Conservation (phyloP, 345 rosid genomes). For the Microcos paniculata region DNA sequence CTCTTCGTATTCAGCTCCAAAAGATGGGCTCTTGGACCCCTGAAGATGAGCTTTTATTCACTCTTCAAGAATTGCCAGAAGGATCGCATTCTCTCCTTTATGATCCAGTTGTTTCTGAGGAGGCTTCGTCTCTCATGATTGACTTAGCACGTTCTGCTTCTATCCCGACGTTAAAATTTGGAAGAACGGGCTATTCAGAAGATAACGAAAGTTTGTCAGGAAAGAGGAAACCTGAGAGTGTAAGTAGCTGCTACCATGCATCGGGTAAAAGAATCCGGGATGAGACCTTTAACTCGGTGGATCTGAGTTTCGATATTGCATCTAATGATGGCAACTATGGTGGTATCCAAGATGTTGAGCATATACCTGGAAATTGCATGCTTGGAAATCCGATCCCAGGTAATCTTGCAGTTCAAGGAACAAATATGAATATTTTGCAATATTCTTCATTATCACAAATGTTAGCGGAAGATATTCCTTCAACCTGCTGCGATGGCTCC, state of each 20-base stretch:
- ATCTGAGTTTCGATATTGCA: conserved; percentile 48
- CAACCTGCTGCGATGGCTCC: conserved; percentile 12
- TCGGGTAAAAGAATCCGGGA: conserved; percentile 66
- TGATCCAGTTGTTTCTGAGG: conserved; percentile 56
- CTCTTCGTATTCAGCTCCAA: no score
- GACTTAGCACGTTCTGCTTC: conserved; percentile 53
- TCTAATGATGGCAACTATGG: conserved; percentile 41
- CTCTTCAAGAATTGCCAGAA: conserved; percentile 53
- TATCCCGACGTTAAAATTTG: conserved; percentile 41
- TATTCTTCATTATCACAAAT: conserved; percentile 48
- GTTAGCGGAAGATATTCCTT: conserved; percentile 31
- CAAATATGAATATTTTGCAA: conserved; percentile 55
- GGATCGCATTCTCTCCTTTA: conserved; percentile 78
- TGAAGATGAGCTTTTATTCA: conserved; percentile 67
- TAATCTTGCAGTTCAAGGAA: conserved; percentile 58
- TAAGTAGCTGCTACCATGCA: conserved; percentile 61
- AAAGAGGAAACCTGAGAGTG: conserved; percentile 72
- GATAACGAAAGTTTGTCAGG: conserved; percentile 43
- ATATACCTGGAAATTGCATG: conserved; percentile 31
- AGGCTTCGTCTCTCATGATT: conserved; percentile 51
- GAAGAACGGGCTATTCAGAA: conserved; percentile 55
- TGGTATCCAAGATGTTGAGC: conserved; percentile 43
- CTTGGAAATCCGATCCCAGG: conserved; percentile 42
- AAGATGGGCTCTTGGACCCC: conserved; percentile 74
- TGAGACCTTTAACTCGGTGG: conserved; percentile 53